Percentiles rank a stretch among this genome's conserved stretches.
Evolutionary conservation across 1,284 basidiomycete genomes (phyloP).

Genomic region (Cystobasidium sp.): DNA sequence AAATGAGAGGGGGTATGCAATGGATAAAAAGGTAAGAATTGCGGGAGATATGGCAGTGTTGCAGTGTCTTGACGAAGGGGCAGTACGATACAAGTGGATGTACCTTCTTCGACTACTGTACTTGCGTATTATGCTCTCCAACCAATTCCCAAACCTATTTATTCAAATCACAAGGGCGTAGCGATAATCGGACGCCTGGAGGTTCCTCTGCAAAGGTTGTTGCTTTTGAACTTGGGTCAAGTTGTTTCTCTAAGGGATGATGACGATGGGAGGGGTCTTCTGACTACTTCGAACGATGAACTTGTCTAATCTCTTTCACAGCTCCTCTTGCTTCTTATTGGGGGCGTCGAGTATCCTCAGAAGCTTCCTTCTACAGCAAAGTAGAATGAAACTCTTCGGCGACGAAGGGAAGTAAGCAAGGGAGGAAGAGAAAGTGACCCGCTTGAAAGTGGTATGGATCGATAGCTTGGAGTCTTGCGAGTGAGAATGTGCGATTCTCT

Average conservation of each 20-base stretch:
- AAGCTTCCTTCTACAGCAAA: neutral
- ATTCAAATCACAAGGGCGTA: slow-evolving; percentile 2
- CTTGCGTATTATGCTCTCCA: neutral
- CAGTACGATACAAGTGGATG: slow-evolving; percentile 17
- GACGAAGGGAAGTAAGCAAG: neutral
- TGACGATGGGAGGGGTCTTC: neutral
- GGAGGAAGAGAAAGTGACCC: neutral
- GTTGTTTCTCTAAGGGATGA: neutral
- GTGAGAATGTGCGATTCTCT: too few relatives aligned
- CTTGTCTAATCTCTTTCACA: neutral
- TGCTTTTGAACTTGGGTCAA: neutral
- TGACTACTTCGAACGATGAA: neutral
- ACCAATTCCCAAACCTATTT: neutral
- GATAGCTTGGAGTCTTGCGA: neutral
- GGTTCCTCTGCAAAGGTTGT: neutral
- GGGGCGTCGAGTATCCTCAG: slow-evolving; percentile 19
- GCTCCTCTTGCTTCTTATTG: too few relatives aligned
- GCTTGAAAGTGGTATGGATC: neutral
- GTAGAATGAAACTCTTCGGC: neutral
- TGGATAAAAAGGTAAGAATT: neutral
- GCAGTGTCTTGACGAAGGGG: neutral
- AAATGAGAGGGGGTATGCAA: neutral
- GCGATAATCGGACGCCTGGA: slow-evolving; percentile 15
- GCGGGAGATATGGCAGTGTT: neutral
- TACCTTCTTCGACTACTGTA: too few relatives aligned